Evolutionary conservation across 306 rosid genomes (phyloP).

Genomic region (Hylodesmum podocarpum): DNA sequence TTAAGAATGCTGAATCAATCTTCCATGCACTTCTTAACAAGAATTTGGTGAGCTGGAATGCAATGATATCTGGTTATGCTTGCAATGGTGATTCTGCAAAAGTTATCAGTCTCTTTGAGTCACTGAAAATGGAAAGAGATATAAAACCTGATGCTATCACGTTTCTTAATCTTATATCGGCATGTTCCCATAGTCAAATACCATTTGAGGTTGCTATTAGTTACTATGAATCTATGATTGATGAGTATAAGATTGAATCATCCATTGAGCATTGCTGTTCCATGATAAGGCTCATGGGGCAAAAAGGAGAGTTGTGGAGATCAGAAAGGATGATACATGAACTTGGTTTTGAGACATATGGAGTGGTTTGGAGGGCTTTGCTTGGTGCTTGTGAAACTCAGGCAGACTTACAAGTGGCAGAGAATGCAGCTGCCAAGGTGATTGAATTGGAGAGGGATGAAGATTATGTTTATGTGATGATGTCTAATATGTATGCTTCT

Average conservation of each 20-base stretch:
- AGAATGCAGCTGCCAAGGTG: conserved; percentile 61
- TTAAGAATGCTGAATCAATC: conserved; percentile 48
- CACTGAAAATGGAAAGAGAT: conserved; percentile 43
- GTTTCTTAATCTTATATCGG: conserved; percentile 60
- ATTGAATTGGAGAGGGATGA: conserved; percentile 51
- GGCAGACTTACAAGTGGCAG: conserved; percentile 48
- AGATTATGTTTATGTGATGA: conserved; percentile 56
- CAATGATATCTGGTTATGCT: conserved; percentile 65
- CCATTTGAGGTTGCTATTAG: conserved; percentile 41
- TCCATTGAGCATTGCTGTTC: conserved; percentile 70
- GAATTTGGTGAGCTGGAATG: conserved; percentile 73
- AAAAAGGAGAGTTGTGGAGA: conserved; percentile 58
- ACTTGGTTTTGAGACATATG: conserved; percentile 54
- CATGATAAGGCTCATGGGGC: conserved; percentile 66
- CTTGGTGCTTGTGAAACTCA: conserved; percentile 57
- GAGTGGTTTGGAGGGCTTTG: conserved; percentile 68
- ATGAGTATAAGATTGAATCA: conserved; percentile 52
- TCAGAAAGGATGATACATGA: conserved; percentile 51
- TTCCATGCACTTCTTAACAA: conserved; percentile 46
- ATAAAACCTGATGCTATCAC: conserved; percentile 62
- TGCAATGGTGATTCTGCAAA: conserved; percentile 48
- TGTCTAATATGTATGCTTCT: conserved; percentile 65
- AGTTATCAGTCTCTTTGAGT: conserved; percentile 49
- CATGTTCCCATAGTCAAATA: conserved; percentile 50
- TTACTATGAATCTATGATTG: conserved; percentile 51